These are phyloP conservation scores for Candida glaebosa DNA, from an alignment of 805 yeast species.

Conservation along the genomic window DNA sequence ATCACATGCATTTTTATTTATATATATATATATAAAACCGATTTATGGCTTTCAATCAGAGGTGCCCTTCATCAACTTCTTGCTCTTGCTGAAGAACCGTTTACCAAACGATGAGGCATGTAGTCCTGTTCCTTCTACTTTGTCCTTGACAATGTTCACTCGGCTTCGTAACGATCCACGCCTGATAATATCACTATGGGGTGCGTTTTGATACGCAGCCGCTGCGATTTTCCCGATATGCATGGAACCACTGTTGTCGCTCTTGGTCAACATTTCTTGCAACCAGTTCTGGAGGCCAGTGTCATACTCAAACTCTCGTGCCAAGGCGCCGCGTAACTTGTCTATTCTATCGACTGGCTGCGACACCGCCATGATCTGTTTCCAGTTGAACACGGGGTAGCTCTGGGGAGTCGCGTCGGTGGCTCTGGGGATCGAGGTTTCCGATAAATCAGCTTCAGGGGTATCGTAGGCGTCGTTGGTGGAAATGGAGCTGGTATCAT, in stretches of 20 bases:
- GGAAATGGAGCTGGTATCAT: not conserved
- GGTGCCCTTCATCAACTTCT: conserved; percentile 35
- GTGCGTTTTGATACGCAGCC: conserved; percentile 64
- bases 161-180: conserved; percentile 45
- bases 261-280: conserved; percentile 23
- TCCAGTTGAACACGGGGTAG: conserved; percentile 41
- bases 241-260: conserved; percentile 29
- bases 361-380: conserved; percentile 34
- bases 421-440: not conserved
- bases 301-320: conserved; percentile 42
- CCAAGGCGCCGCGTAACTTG: conserved; percentile 41
- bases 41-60: no score
- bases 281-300: conserved; percentile 62
- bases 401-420: conserved; percentile 10
- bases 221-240: conserved; percentile 54
- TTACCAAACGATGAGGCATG: conserved; percentile 55
- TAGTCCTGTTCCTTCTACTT: conserved; percentile 42
- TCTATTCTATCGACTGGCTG: conserved; percentile 41
- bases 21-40: no score
- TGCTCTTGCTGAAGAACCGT: conserved; percentile 54
- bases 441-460: not conserved
- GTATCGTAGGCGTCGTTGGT: conserved; percentile 1
- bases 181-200: conserved; percentile 51
- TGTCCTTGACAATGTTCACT: conserved; percentile 48
- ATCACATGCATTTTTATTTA: conserved; percentile 2